phyloP scores from a whole-genome alignment of 108 stramenopile genomes.

The Nitzschia sp. region DNA sequence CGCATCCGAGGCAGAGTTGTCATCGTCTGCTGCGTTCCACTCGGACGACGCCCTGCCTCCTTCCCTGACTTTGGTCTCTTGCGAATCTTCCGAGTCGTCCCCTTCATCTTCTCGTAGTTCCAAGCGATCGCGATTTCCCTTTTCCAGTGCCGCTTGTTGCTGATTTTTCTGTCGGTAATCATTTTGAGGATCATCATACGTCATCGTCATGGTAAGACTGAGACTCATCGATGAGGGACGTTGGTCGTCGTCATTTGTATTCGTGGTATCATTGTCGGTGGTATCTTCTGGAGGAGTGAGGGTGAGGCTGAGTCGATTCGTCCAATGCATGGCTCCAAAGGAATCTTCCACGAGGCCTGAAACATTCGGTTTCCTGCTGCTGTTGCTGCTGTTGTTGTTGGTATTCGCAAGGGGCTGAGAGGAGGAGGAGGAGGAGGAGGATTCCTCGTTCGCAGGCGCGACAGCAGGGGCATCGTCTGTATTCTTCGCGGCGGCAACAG shows the following conservation, averaged over 20 bases:
- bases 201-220: not conserved
- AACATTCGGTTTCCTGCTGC: not conserved
- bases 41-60: not conserved
- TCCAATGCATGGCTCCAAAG: conserved; percentile 28
- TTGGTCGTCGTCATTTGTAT: not conserved
- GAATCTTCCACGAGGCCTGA: conserved; percentile 20
- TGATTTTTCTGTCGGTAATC: not conserved
- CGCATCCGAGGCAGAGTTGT: not conserved
- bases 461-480: too few species aligned
- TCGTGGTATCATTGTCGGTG: too few species aligned
- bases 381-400: too few species aligned
- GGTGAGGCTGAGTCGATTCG: not conserved
- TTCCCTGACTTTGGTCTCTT: not conserved
- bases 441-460: too few species aligned
- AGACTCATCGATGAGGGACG: too few species aligned
- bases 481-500: too few species aligned
- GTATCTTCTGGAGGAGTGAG: not conserved
- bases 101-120: too few species aligned
- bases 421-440: too few species aligned
- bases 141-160: conserved; percentile 1
- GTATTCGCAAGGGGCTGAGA: too few species aligned
- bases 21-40: not conserved
- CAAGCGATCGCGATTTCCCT: too few species aligned
- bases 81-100: not conserved
- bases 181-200: not conserved